Conservation (phyloP, 2,329 filamentous ascomycete species). For the Neopestalotiopsis sp. region DNA sequence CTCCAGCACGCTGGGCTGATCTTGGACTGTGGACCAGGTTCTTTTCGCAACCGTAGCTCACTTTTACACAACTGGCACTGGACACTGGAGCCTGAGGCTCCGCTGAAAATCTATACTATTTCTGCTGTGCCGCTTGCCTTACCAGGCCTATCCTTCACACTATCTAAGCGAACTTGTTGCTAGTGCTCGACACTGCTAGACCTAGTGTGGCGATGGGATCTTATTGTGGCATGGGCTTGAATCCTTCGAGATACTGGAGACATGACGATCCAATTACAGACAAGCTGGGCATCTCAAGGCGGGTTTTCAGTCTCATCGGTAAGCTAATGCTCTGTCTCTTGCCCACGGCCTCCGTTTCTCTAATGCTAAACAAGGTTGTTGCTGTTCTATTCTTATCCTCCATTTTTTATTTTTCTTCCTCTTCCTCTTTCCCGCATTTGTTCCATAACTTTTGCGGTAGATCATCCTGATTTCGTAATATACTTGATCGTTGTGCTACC, state of each 20-base stretch:
- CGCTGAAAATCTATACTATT: conserved; percentile 1
- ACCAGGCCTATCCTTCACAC: neutral
- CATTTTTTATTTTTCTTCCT: neutral
- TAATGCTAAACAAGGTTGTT: conserved; percentile 1
- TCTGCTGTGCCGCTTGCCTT: neutral
- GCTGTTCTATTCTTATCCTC: neutral
- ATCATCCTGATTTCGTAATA: conserved; percentile 1
- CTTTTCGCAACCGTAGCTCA: neutral
- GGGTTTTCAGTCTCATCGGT: neutral
- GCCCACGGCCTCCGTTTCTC: neutral
- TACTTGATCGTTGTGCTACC: neutral
- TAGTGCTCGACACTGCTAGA: neutral
- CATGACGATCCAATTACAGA: neutral
- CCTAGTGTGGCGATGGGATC: neutral
- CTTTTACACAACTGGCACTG: neutral
- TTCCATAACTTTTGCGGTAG: neutral
- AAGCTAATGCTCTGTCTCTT: neutral
- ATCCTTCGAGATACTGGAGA: neutral
- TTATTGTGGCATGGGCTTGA: neutral
- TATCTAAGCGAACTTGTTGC: neutral
- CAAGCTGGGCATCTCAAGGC: neutral
- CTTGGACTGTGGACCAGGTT: neutral
- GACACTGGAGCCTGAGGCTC: neutral
- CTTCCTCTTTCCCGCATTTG: neutral
- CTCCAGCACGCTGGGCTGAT: neutral